Percentiles rank a stretch among this genome's conserved stretches.
phyloP scores from a whole-genome alignment of 768 basidiomycete species.

The Lanmaoa pseudosensibilis region DNA sequence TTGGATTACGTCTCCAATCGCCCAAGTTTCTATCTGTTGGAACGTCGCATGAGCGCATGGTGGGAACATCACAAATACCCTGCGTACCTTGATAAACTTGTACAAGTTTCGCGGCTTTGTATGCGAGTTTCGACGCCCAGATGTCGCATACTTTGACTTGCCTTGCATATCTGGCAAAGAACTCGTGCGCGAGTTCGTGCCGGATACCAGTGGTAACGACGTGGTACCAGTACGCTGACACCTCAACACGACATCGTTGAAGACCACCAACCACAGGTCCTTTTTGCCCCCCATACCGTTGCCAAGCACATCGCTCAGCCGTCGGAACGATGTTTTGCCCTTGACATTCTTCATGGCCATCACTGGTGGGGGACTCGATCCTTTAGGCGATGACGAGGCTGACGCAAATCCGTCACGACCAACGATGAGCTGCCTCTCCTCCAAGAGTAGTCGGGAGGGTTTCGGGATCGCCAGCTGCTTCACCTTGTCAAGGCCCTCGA shows the following conservation, averaged over 20 bases:
- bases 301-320: conserved; percentile 85
- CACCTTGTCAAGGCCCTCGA: conserved; percentile 94
- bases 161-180: conserved; percentile 84
- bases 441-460: conserved; percentile 81
- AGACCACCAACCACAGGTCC: conserved; percentile 92
- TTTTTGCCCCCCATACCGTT: conserved; percentile 65
- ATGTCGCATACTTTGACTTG: conserved; percentile 81
- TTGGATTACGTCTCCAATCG: conserved; percentile 72
- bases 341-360: conserved; percentile 56
- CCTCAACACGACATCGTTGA: conserved; percentile 92
- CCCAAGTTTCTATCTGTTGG: conserved; percentile 84
- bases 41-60: conserved; percentile 5
- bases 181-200: conserved; percentile 65
- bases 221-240: conserved; percentile 92
- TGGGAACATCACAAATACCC: conserved; percentile 1
- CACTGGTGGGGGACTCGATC: conserved; percentile 37
- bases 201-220: conserved; percentile 70
- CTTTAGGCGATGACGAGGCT: conserved; percentile 21
- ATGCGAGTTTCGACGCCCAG: conserved; percentile 71
- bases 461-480: conserved; percentile 91
- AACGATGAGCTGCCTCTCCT: conserved; percentile 62
- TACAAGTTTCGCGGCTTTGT: conserved; percentile 89
- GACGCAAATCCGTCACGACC: conserved; percentile 30
- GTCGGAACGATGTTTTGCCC: conserved; percentile 84
- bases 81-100: conserved; percentile 81